Base-by-base conservation (phyloP, 148 eudicot species). In the Vaccinium myrtillus region DNA sequence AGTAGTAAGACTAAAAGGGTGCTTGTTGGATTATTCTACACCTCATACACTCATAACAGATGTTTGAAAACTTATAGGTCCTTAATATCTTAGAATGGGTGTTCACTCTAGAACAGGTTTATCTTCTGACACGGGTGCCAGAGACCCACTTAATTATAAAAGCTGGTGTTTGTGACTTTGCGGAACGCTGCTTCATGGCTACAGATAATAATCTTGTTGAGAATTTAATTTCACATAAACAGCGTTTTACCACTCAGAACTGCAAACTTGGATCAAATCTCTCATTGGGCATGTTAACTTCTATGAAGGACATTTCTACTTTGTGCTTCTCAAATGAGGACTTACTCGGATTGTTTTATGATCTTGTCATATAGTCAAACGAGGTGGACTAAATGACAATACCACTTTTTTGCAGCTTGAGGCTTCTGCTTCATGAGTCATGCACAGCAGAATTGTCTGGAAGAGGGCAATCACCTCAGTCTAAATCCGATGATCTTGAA, bases 401-500 rank as follows among this genome's bases (percentile, higher is more conserved):
- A 48, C 58, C 39, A 16, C 14, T 23, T 56, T 21, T 83, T 85
- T 78, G 39, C 97, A 97, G 99, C 90, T 93, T 97, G 86, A 90
- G 99, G 90, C 78, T 88, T 87, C 89, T 91, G 86, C 93, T 97
- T 67, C 92, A 91, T 71, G 86, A 88, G 85, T 83, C 94, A 69
- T 51, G 48, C 7, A 83, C 82, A 74, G 84, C 84, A 61, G 93
- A 93, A 82, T 67, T 43, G 48, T 89, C 93, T 56, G 93, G 89
- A 81, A 89, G 89, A 87, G 90, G 85, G 63, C 65, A 86, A 19
- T 79, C 90, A 82, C 84, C 86, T 32, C 84, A 84, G 50, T 81
- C 88, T 86, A 80, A 87, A 63, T 56, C 63, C 5, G 84, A 69
- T 79, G 89, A 90, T 83, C 82, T 86, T 82, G 98, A 92, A 88